A percentile compares a stretch with the other conserved stretches of the same genome.
Evolutionary conservation across 371 early-diverging fungal species (phyloP).

Genomic region (Actinomucor elegans): DNA sequence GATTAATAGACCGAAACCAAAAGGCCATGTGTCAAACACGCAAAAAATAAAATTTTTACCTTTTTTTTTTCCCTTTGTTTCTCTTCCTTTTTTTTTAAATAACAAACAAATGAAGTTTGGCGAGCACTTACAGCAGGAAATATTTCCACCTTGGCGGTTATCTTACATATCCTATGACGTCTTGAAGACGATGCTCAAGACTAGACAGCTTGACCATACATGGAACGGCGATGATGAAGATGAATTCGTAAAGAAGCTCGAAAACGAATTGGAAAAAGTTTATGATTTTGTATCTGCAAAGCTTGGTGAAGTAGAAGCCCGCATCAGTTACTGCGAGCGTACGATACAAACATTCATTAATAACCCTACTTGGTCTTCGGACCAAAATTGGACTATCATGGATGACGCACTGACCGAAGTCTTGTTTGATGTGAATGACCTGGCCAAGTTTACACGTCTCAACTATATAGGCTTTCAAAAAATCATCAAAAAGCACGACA

Average conservation of each 20-base stretch:
- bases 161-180: conserved; percentile 25
- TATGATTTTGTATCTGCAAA: conserved; percentile 78
- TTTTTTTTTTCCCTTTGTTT: conserved; percentile 2
- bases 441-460: conserved; percentile 87
- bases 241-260: conserved; percentile 69
- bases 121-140: conserved; percentile 28
- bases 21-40: neutral
- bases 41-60: conserved; percentile 4
- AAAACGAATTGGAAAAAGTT: conserved; percentile 83
- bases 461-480: conserved; percentile 95
- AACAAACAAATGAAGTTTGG: conserved; percentile 30
- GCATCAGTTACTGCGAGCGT: conserved; percentile 82
- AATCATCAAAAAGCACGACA: conserved; percentile 95
- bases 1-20: neutral
- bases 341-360: conserved; percentile 56
- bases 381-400: conserved; percentile 41
- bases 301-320: conserved; percentile 77
- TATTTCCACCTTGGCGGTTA: conserved; percentile 28
- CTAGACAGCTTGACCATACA: conserved; percentile 17
- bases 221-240: conserved; percentile 69
- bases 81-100: conserved; percentile 1
- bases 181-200: conserved; percentile 22
- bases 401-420: conserved; percentile 49
- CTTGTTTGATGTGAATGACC: conserved; percentile 77
- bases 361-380: conserved; percentile 36